A percentile compares a stretch with the other conserved stretches of the same genome.
Evolutionary conservation across 75 land plant species (phyloP).

Genomic region (Pinus taeda): DNA sequence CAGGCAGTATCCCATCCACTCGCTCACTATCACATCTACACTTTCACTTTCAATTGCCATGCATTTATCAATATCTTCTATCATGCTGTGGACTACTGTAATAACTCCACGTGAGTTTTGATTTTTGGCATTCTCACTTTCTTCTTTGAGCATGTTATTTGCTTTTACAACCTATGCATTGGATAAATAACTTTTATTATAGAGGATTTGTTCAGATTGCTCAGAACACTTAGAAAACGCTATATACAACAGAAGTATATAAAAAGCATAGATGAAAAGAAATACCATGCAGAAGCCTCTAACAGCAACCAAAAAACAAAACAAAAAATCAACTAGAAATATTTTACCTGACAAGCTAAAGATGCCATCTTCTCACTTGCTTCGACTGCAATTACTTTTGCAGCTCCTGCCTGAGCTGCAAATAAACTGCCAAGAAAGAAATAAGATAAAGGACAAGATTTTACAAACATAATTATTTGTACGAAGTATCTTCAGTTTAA

Average conservation of each 20-base stretch:
- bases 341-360: slow-evolving; percentile 73
- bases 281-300: not conserved
- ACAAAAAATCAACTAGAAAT: not conserved
- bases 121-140: slow-evolving; percentile 5
- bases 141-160: slow-evolving; percentile 44
- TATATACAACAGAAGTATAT: not conserved
- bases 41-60: slow-evolving; percentile 42
- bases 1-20: slow-evolving; percentile 99
- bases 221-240: not conserved
- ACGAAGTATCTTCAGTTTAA: no score
- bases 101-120: slow-evolving; percentile 33
- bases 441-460: not conserved
- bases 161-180: slow-evolving; percentile 67
- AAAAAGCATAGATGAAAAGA: not conserved
- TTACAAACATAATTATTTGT: not conserved
- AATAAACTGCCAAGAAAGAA: slow-evolving; percentile 63
- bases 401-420: slow-evolving; percentile 95
- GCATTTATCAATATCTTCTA: slow-evolving; percentile 69
- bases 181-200: not conserved
- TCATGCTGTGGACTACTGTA: slow-evolving; percentile 77
- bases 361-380: slow-evolving; percentile 91
- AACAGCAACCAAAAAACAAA: not conserved
- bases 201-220: not conserved
- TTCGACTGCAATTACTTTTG: slow-evolving; percentile 85
- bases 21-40: slow-evolving; percentile 91